phyloP scores from a whole-genome alignment of 306 rosid species.

The Sicyos baderoa region DNA sequence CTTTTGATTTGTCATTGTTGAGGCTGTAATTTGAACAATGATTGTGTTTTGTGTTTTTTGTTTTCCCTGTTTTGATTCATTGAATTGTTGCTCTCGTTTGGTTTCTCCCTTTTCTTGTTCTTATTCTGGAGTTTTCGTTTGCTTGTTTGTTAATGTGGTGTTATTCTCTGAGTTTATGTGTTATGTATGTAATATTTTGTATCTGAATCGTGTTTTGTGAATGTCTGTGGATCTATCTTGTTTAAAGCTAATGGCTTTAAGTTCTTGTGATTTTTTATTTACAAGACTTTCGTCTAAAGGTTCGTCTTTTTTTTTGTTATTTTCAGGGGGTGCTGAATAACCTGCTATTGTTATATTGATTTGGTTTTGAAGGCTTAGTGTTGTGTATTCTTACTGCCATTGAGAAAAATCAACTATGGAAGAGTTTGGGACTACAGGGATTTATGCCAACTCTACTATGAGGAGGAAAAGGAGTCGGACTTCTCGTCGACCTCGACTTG shows the following conservation, averaged over 20 bases:
- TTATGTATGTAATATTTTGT: not conserved
- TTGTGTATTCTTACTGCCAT: slow-evolving; percentile 14
- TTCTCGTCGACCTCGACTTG: slow-evolving; percentile 75
- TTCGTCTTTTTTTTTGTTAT: not conserved
- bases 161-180: not conserved
- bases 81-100: not conserved
- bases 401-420: slow-evolving; percentile 47
- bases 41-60: not conserved
- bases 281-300: not conserved
- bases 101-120: not conserved
- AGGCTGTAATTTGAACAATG: slow-evolving; percentile 1
- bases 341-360: not conserved
- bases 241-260: too few relatives aligned
- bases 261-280: too few relatives aligned
- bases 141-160: not conserved
- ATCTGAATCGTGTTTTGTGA: not conserved
- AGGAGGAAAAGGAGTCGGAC: slow-evolving; percentile 86
- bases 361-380: not conserved
- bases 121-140: slow-evolving; percentile 1
- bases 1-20: slow-evolving; percentile 11
- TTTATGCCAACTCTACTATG: slow-evolving; percentile 49
- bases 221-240: not conserved
- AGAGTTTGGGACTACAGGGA: slow-evolving; percentile 39
- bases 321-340: slow-evolving; percentile 13
- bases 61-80: not conserved